Evolutionary conservation across 495 filamentous ascomycete species (phyloP), one percentile per base, ranked within the genome.

Genomic region (Lineolata rhizophorae): DNA sequence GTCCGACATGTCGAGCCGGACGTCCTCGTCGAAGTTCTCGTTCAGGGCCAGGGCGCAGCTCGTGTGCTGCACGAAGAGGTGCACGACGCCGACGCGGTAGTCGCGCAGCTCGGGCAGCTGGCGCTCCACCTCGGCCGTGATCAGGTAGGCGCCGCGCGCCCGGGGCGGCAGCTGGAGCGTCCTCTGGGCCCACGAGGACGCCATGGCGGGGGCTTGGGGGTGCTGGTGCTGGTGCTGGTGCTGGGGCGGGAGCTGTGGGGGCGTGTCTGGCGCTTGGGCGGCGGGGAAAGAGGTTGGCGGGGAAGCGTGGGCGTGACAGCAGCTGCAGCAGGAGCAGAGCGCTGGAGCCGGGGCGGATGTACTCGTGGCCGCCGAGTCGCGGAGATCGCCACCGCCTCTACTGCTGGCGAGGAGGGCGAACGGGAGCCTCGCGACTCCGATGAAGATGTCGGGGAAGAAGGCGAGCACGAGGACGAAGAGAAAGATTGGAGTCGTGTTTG

Each of bases 11-110:
- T 92, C 84, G 1, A 58, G 64, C 19, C 80, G 55, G 9, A 84
- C 76, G 50, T 79, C 77, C 12, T 58, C 54, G 43, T 90, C 82
- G 71, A 63, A 97, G 55, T 95, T 95, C 67, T 97, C 87, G 52
- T 97, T 93, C 39, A 93, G 52, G 34, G 65, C 74, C 32, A 93
- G 58, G 25, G 74, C 83, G 54, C 77, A 84, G 49, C 67, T 76
- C 16, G 83, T 93, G 56, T 93, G 83, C 55, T 93, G 80, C 27
- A 91, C 57, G 53, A 93, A 93, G 28, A 93, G 61, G 45, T 91
- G 70, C 37, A 95, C 57, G 36, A 95, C 57, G 20, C 87, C 87
- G 38, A 83, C 61, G 50, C 81, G 82, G 65, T 91, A 87, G 35
- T 57, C 42, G 29, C 54, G 55, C 41, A 97, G 57, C 51, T 92